Evolutionary conservation across 257 asterid genomes (phyloP).

Genomic region (Ligustrum vulgare): DNA sequence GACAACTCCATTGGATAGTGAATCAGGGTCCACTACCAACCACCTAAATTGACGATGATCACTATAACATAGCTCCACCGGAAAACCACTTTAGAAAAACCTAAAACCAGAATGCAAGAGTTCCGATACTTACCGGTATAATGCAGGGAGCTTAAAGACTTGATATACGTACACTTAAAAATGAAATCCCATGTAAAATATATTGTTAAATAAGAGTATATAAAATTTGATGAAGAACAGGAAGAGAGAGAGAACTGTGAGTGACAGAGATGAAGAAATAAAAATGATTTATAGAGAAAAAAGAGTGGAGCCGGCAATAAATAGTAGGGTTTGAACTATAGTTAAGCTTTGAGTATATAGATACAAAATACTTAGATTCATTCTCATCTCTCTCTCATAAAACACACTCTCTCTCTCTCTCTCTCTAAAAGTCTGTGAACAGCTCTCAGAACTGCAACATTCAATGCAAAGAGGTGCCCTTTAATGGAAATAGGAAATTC

Average conservation of each 20-base stretch:
- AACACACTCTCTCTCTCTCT: not conserved
- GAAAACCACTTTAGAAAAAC: not conserved
- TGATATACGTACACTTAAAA: not conserved
- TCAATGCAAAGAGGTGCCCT: slow-evolving; percentile 46
- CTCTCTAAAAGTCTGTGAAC: not conserved
- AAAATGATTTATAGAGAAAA: slow-evolving; percentile 42
- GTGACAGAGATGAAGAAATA: slow-evolving; percentile 37
- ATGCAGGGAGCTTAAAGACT: slow-evolving; percentile 1
- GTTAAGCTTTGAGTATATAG: slow-evolving; percentile 17
- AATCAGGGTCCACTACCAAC: too few species aligned
- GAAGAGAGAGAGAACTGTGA: slow-evolving; percentile 29
- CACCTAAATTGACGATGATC: too few species aligned
- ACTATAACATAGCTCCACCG: too few species aligned
- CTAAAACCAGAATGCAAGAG: slow-evolving; percentile 2
- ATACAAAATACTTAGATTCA: not conserved
- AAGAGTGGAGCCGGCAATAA: slow-evolving; percentile 32
- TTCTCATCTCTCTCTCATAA: not conserved
- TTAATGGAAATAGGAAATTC: slow-evolving; percentile 30
- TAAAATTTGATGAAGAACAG: not conserved
- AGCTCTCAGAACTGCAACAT: slow-evolving; percentile 19
- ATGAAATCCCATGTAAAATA: not conserved
- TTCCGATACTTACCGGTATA: not conserved
- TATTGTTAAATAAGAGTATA: not conserved
- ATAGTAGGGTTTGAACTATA: slow-evolving; percentile 32
- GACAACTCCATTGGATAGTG: too few species aligned